Conservation (phyloP, 495 filamentous ascomycete genomes). For the Podospora conica region DNA sequence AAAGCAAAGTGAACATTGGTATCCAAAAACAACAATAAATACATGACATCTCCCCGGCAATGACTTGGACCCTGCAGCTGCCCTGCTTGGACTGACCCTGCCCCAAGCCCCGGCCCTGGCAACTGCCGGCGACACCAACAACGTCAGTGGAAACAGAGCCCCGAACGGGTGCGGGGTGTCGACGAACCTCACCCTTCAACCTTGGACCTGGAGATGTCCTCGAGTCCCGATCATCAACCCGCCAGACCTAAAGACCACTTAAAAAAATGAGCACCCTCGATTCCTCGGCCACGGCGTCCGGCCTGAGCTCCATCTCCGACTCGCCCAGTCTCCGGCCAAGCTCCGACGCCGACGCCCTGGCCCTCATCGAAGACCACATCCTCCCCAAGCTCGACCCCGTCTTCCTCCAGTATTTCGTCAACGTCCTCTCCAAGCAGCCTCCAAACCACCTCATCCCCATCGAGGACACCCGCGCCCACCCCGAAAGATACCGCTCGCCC, state of each 20-base stretch:
- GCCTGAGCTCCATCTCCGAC: background rate
- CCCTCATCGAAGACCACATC: constrained; percentile 22
- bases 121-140: background rate
- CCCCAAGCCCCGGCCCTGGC: too few relatives aligned
- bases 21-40: background rate
- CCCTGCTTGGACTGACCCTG: background rate
- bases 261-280: background rate
- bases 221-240: too few relatives aligned
- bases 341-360: background rate
- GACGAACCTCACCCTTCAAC: background rate
- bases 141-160: background rate
- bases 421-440: constrained; percentile 14
- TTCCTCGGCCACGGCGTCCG: background rate
- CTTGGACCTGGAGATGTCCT: too few relatives aligned
- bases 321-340: background rate
- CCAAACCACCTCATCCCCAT: constrained; percentile 36
- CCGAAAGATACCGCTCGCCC: constrained; percentile 32
- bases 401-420: constrained; percentile 19
- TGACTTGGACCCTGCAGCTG: background rate
- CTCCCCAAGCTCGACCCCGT: constrained; percentile 22
- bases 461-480: constrained; percentile 34
- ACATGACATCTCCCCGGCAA: background rate
- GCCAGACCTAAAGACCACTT: background rate
- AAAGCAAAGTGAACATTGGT: too few relatives aligned
- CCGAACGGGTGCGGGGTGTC: background rate